Percentiles rank a stretch among this genome's conserved stretches.
phyloP scores from a whole-genome alignment of 371 early-diverging fungal genomes.

The Mortierella sp. region DNA sequence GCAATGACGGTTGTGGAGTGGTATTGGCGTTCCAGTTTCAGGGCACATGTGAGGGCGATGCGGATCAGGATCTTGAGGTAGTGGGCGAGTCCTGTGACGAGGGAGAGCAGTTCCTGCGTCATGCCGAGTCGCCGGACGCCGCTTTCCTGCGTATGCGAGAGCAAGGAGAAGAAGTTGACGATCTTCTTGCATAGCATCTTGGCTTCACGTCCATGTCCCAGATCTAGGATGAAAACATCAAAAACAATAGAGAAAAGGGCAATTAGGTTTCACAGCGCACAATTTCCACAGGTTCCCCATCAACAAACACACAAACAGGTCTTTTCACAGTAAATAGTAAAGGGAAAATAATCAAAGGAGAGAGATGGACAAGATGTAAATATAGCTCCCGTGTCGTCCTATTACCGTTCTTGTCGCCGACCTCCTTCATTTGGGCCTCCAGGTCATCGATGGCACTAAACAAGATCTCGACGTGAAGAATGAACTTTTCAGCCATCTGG shows the following conservation, averaged over 20 bases:
- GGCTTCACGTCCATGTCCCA: conserved; percentile 87
- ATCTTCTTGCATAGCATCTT: conserved; percentile 93
- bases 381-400: background rate
- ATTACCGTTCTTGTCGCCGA: conserved; percentile 66
- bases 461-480: conserved; percentile 93
- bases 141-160: conserved; percentile 85
- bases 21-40: conserved; percentile 73
- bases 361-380: background rate
- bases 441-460: conserved; percentile 92
- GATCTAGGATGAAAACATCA: conserved; percentile 54
- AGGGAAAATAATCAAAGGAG: background rate
- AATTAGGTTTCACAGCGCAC: background rate
- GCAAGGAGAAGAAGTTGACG: conserved; percentile 91
- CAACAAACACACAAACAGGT: background rate
- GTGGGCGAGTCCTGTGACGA: conserved; percentile 95
- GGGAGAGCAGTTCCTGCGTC: conserved; percentile 90
- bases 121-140: conserved; percentile 76
- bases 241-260: conserved; percentile 7
- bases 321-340: no score
- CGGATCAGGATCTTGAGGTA: conserved; percentile 93
- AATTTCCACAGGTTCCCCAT: background rate
- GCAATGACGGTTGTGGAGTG: conserved; percentile 60
- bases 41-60: conserved; percentile 88
- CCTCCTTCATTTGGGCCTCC: conserved; percentile 71
- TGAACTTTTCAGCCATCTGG: conserved; percentile 91